phyloP scores from a whole-genome alignment of 108 stramenopile genomes.

The Chaetoceros muelleri region DNA sequence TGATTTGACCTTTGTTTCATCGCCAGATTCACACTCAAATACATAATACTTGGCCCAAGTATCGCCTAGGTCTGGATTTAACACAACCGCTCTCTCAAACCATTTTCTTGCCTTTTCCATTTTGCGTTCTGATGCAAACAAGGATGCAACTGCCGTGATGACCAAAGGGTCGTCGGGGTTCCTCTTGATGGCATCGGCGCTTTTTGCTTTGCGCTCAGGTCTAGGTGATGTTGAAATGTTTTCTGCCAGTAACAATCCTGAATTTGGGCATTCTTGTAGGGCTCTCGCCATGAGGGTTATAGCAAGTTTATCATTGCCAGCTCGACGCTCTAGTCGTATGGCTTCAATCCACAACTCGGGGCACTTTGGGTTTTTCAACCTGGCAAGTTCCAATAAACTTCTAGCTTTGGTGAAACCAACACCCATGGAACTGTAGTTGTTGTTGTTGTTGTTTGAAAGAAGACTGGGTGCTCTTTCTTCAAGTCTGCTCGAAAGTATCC shows the following conservation, averaged over 20 bases:
- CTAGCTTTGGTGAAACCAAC: slow-evolving; percentile 79
- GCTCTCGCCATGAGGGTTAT: slow-evolving; percentile 89
- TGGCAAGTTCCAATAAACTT: slow-evolving; percentile 87
- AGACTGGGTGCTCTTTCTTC: slow-evolving; percentile 49
- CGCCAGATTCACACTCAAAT: slow-evolving; percentile 75
- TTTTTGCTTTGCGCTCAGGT: slow-evolving; percentile 81
- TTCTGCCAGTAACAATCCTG: slow-evolving; percentile 87
- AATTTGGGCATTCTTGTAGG: slow-evolving; percentile 89
- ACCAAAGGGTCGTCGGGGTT: slow-evolving; percentile 89
- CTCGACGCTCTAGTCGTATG: slow-evolving; percentile 84
- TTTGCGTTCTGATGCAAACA: slow-evolving; percentile 88
- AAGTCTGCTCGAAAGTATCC: slow-evolving; percentile 82
- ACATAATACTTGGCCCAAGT: slow-evolving; percentile 87
- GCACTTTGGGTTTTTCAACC: slow-evolving; percentile 73
- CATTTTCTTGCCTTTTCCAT: slow-evolving; percentile 92
- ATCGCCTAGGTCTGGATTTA: slow-evolving; percentile 88
- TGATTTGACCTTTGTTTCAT: slow-evolving; percentile 40
- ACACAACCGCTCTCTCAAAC: slow-evolving; percentile 85
- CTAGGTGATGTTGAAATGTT: slow-evolving; percentile 76
- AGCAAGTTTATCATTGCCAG: slow-evolving; percentile 72
- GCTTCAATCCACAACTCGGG: slow-evolving; percentile 86
- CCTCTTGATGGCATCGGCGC: slow-evolving; percentile 83
- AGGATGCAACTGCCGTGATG: slow-evolving; percentile 80
- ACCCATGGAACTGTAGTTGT: slow-evolving; percentile 30
- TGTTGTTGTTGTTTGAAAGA: slow-evolving; percentile 12